Conservation (phyloP, 768 basidiomycete species). For the Agaricus subrufescens region DNA sequence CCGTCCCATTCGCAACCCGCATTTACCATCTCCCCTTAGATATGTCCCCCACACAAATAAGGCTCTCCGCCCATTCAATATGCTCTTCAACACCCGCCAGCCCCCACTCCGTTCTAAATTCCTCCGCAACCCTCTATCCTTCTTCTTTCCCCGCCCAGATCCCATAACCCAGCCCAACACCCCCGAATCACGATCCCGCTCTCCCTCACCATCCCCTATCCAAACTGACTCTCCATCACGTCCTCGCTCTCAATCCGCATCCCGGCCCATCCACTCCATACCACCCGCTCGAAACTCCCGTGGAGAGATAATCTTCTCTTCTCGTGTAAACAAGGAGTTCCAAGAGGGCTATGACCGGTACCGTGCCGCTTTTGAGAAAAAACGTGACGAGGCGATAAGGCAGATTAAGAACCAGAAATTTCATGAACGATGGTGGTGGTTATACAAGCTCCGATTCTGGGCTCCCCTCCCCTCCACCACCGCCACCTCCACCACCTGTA, state of each 20-base stretch:
- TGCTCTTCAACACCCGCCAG: constrained; percentile 92
- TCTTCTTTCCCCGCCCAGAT: constrained; percentile 50
- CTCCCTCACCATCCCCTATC: constrained; percentile 34
- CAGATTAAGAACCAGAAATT: constrained; percentile 14
- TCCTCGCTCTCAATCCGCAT: constrained; percentile 31
- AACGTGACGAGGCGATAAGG: constrained; percentile 60
- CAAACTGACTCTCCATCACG: constrained; percentile 24
- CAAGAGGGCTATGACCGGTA: constrained; percentile 92
- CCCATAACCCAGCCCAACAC: constrained; percentile 10
- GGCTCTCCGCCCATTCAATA: constrained; percentile 88
- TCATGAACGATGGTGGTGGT: constrained; percentile 26
- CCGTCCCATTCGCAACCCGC: neutral
- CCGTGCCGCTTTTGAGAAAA: constrained; percentile 79
- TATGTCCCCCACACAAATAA: constrained; percentile 96
- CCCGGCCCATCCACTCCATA: constrained; percentile 70
- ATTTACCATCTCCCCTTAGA: constrained; percentile 35
- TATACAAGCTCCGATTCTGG: constrained; percentile 22
- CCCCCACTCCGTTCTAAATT: constrained; percentile 65
- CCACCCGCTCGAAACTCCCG: constrained; percentile 87
- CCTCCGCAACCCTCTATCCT: constrained; percentile 48
- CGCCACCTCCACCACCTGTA: constrained; percentile 1
- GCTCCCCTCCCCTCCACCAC: constrained; percentile 15
- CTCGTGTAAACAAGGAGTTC: constrained; percentile 76
- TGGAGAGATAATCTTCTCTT: constrained; percentile 95
- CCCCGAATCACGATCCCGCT: constrained; percentile 23